These are phyloP conservation scores for Tetraselmis striata DNA, from an alignment of 139 green algal species.

Conservation along the genomic window DNA sequence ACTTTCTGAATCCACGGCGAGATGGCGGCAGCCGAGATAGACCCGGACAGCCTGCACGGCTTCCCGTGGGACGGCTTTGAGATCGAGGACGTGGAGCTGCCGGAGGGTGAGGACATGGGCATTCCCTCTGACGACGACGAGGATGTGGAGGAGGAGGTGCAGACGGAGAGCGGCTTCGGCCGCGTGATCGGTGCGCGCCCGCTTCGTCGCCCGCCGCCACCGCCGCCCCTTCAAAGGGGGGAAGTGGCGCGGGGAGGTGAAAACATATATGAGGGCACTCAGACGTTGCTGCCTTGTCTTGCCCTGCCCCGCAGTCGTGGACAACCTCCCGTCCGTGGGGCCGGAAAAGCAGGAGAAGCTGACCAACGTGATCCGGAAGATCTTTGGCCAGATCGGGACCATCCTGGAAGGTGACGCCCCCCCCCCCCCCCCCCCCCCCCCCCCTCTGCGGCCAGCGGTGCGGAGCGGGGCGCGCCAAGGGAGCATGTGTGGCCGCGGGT, in stretches of 20 bases:
- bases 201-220: too few species aligned
- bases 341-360: conserved; percentile 96
- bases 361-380: conserved; percentile 75
- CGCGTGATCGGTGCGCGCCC: conserved; percentile 75
- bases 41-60: conserved; percentile 25
- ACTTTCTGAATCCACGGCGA: too few species aligned
- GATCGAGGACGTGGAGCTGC: conserved; percentile 80
- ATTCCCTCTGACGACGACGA: conserved; percentile 82
- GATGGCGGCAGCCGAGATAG: neutral
- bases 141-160: conserved; percentile 70
- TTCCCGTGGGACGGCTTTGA: conserved; percentile 81
- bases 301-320: conserved; percentile 70
- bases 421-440: too few species aligned
- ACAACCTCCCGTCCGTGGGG: conserved; percentile 82
- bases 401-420: conserved; percentile 30
- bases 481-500: too few species aligned
- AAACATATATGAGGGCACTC: too few species aligned
- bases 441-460: too few species aligned
- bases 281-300: too few species aligned
- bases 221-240: too few species aligned
- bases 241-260: too few species aligned
- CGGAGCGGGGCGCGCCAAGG: too few species aligned
- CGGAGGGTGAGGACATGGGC: conserved; percentile 79
- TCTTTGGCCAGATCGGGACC: conserved; percentile 77
- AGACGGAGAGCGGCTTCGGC: conserved; percentile 87